Base-by-base conservation (phyloP, 164 flowering plant genomes). In the Magnolia changhungtana region DNA sequence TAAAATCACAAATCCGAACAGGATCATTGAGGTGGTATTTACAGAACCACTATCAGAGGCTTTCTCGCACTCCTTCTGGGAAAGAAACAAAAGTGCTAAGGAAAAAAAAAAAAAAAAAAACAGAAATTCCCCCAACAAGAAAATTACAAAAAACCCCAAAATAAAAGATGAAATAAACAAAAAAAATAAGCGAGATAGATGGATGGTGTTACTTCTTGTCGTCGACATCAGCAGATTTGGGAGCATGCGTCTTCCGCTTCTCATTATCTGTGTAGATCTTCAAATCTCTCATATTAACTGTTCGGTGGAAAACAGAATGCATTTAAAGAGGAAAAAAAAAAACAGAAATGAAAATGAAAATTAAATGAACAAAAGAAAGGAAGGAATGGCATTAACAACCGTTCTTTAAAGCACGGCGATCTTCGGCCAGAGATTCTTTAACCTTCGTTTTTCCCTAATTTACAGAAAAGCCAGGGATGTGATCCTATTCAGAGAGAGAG, bases 191-290 rank as follows among this genome's bases (percentile, higher is more conserved):
- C 16, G 52, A 21, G 4, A 64, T 3, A 63, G 2, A 45, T 0
- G 52, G 70, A 75, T 71, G 52, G 8, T 4, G 14, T 11, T 9
- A 37, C 76, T 77, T 84, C 88, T 23, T 66, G 71, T 37, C 55
- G 45, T 59, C 72, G 9, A 71, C 52, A 59, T 37, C 78, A 45
- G 49, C 45, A 45, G 76, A 8, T 50, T 74, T 80, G 74, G 74
- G 29, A 8, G 45, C 65, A 13, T 18, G 68, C n/a, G 8, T 78
- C 55, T 75, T 78, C 61, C 27, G 76, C 21, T 72, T 81, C 63
- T 78, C 80, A 70, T 50, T 69, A 55, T 88, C 90, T 7, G 85
- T 72, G 80, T 80, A 87, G 7, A 90, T 67, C 80, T 86, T 88
- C 55, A 90, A 85, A 76, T 66, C 84, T 73, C 71, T 79, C 10